A percentile compares a stretch with the other conserved stretches of the same genome.
phyloP scores from a whole-genome alignment of 108 stramenopile genomes.

The Discostella pseudostelligera region DNA sequence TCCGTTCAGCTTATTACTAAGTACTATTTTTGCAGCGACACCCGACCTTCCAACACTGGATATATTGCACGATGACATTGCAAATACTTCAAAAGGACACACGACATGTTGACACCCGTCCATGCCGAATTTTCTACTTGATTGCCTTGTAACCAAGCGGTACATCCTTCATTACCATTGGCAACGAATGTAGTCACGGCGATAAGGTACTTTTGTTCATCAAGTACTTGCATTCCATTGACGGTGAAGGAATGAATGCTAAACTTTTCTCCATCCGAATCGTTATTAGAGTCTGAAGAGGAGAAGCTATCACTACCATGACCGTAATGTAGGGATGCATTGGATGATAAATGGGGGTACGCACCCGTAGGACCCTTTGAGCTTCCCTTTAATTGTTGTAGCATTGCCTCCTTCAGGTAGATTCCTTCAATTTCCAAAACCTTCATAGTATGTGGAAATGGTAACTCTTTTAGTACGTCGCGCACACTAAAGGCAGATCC shows the following conservation, averaged over 20 bases:
- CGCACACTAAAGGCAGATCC: conserved; percentile 35
- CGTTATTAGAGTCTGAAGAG: background rate
- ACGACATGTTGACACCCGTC: conserved; percentile 22
- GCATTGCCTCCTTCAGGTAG: conserved; percentile 27
- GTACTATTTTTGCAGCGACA: background rate
- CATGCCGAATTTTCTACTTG: conserved; percentile 19
- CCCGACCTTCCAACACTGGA: conserved; percentile 29
- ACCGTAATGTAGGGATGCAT: conserved; percentile 21
- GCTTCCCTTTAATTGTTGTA: conserved; percentile 36
- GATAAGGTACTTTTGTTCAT: conserved; percentile 24
- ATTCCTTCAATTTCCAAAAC: conserved; percentile 30
- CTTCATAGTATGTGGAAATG: conserved; percentile 33
- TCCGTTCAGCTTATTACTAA: no score
- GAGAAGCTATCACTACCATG: background rate
- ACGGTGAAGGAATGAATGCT: conserved; percentile 30
- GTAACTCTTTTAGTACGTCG: conserved; percentile 38
- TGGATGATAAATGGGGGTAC: conserved; percentile 42
- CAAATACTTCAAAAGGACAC: conserved; percentile 40
- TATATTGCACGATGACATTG: conserved; percentile 6
- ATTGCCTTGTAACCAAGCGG: conserved; percentile 21
- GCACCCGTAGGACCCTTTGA: conserved; percentile 41
- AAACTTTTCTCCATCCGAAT: conserved; percentile 13
- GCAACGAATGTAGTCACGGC: conserved; percentile 41
- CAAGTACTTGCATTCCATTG: conserved; percentile 22
- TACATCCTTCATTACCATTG: conserved; percentile 41